Percentiles rank a stretch among this genome's conserved stretches.
phyloP scores from a whole-genome alignment of 2,329 filamentous ascomycete genomes.

The Penicillium digitatum region DNA sequence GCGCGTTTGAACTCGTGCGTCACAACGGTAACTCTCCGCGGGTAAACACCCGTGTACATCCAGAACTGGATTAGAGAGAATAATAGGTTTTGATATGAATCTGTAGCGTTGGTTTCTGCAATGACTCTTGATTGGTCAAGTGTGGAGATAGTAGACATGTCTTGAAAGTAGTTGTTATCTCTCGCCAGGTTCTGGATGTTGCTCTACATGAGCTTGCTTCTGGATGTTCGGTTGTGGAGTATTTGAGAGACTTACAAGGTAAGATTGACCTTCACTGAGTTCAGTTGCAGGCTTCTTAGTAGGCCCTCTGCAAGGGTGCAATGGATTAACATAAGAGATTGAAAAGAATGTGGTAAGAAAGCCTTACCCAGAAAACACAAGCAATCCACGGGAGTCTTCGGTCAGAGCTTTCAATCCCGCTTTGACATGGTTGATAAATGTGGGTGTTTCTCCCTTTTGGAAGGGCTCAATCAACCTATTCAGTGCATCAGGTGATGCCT shows the following conservation, averaged over 20 bases:
- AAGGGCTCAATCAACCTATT: conserved; percentile 68
- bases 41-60: conserved; percentile 48
- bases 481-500: neutral
- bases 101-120: conserved; percentile 68
- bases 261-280: conserved; percentile 61
- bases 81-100: conserved; percentile 81
- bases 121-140: conserved; percentile 42
- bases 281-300: conserved; percentile 55
- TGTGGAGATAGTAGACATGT: conserved; percentile 1
- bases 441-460: conserved; percentile 71
- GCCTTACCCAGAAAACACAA: conserved; percentile 70
- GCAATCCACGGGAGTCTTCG: conserved; percentile 46
- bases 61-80: conserved; percentile 64
- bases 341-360: neutral
- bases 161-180: conserved; percentile 35
- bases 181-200: conserved; percentile 30
- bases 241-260: conserved; percentile 44
- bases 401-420: conserved; percentile 57
- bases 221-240: neutral
- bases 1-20: conserved; percentile 66
- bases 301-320: conserved; percentile 49
- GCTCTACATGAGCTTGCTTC: neutral
- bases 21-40: conserved; percentile 57
- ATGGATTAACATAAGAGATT: conserved; percentile 14
- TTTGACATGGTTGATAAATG: conserved; percentile 72